phyloP scores from a whole-genome alignment of 2,329 filamentous ascomycete genomes.

The Aspergillus neotritici region DNA sequence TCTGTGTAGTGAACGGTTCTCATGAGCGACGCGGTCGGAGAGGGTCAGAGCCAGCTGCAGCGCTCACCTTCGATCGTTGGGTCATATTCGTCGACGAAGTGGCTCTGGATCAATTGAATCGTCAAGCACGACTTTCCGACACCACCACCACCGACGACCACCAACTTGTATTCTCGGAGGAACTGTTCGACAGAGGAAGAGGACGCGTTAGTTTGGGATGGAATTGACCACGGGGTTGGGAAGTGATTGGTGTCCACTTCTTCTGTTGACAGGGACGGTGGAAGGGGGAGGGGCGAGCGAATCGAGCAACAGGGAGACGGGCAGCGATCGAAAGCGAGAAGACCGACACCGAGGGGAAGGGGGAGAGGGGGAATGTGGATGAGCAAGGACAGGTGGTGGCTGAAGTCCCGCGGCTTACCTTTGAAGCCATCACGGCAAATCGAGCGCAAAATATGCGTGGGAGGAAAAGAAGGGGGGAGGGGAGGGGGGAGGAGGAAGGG shows the following conservation, averaged over 20 bases:
- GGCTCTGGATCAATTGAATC: slow-evolving; percentile 90
- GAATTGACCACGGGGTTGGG: too few species aligned
- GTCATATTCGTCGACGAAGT: slow-evolving; percentile 99
- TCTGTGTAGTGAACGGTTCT: slow-evolving; percentile 54
- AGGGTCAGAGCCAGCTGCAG: slow-evolving; percentile 15
- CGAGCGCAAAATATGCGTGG: slow-evolving; percentile 8
- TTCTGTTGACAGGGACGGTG: slow-evolving; percentile 10
- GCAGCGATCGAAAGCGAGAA: neutral
- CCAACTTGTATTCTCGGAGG: slow-evolving; percentile 87
- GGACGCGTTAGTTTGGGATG: too few species aligned
- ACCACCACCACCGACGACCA: slow-evolving; percentile 95
- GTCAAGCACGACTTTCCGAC: slow-evolving; percentile 99
- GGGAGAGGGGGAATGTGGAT: slow-evolving; percentile 6
- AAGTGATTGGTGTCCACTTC: slow-evolving; percentile 14
- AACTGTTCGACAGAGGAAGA: slow-evolving; percentile 49
- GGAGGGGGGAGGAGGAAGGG: too few species aligned
- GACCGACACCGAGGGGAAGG: slow-evolving; percentile 2
- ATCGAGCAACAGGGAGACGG: neutral
- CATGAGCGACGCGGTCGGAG: slow-evolving; percentile 16
- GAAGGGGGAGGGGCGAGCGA: neutral
- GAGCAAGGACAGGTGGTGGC: slow-evolving; percentile 3
- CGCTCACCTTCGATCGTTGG: slow-evolving; percentile 86
- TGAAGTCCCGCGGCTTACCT: slow-evolving; percentile 16
- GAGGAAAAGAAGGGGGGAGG: slow-evolving; percentile 6
- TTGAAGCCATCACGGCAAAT: slow-evolving; percentile 25